Evolutionary conservation across 495 filamentous ascomycete genomes (phyloP), one percentile per base, ranked within the genome.

Genomic region (Penicillium alfredii): DNA sequence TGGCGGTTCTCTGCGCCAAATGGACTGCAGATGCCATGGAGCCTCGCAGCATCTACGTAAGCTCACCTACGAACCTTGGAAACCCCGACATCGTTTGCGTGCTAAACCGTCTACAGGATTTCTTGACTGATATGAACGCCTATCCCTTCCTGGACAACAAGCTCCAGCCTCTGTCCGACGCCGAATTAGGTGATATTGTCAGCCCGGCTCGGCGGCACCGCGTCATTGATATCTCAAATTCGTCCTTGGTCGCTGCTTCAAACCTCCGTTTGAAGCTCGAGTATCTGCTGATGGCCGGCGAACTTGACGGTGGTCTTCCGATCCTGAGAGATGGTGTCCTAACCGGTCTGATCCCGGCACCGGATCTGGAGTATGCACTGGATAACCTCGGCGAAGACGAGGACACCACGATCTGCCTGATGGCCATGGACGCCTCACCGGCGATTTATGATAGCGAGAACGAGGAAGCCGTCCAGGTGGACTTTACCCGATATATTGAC

Each of bases 1-100:
- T 98, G 26, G 84, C 86, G 6, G 83, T 98, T 13, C 74, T 96
- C 9, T 89, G 94, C 21, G 81, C 88, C 25, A 98, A 98, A 62
- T 98, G 92, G 92, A 95, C 90, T 0, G 92, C 92, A 0, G 92
- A 97, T 58, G 90, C 90, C 6, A 72, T 98, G 24, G 92, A 98
- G 56, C 92, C 92, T 29, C 73, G 86, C 24, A 93, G 86, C 58
- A 97, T 98, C 41, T 98, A 98, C 47, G 82, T 84, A 67, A 57
- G 78, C 62, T 2, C 6, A n/a, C n/a, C n/a, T n/a, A n/a, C n/a
- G n/a, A n/a, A n/a, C n/a, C n/a, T n/a, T n/a, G n/a, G n/a, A n/a
- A n/a, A n/a, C n/a, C n/a, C n/a, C n/a, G n/a, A n/a, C n/a, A n/a
- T n/a, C 20, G 7, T 9, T 12, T 3, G 11, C 21, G 25, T 13